A percentile compares a stretch with the other conserved stretches of the same genome.
phyloP scores from a whole-genome alignment of 2,329 filamentous ascomycete genomes.

The Trichophaea hybrida region DNA sequence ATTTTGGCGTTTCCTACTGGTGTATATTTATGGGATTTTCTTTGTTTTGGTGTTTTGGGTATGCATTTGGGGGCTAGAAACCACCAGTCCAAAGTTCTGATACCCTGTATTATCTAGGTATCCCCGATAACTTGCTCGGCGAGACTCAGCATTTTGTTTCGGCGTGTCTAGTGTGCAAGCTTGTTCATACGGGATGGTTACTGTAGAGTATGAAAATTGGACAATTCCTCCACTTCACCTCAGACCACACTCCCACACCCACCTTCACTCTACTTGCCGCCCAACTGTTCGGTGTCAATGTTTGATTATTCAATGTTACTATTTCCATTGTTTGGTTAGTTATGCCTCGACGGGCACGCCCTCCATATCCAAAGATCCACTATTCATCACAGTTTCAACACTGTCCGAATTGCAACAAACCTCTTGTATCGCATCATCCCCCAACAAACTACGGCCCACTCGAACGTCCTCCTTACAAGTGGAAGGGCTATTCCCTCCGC shows the following conservation, averaged over 20 bases:
- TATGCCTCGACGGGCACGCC: background rate
- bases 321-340: background rate
- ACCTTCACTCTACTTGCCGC: background rate
- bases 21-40: background rate
- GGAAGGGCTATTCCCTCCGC: background rate
- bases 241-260: background rate
- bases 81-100: too few relatives aligned
- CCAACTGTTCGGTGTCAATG: background rate
- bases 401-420: background rate
- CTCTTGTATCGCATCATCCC: background rate
- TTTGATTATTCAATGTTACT: background rate
- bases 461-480: slow-evolving; percentile 2
- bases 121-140: too few relatives aligned
- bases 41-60: background rate
- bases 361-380: background rate
- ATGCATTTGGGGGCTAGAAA: background rate
- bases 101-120: too few relatives aligned
- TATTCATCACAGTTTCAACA: background rate
- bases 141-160: too few relatives aligned
- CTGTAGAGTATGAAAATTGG: too few relatives aligned
- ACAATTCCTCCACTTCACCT: background rate
- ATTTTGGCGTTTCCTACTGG: background rate
- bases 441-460: background rate
- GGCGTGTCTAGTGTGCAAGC: too few relatives aligned
- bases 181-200: too few relatives aligned